phyloP scores from a whole-genome alignment of 2,329 filamentous ascomycete species.

The Arthrobotrys sphaeroides region DNA sequence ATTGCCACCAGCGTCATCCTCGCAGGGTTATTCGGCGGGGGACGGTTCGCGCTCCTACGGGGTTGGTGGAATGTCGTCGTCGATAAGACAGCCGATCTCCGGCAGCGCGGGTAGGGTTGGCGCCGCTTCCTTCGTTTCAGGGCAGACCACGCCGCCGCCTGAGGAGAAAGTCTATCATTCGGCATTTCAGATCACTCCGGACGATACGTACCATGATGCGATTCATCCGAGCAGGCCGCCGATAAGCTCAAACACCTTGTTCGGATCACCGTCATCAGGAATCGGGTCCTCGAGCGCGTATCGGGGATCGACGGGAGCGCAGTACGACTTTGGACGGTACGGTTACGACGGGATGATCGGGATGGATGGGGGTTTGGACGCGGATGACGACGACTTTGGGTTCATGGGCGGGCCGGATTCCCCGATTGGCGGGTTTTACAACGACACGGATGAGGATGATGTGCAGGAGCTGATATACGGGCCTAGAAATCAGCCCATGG shows the following conservation, averaged over 20 bases:
- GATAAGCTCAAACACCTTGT: conserved; percentile 20
- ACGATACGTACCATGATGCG: conserved; percentile 30
- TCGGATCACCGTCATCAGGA: conserved; percentile 22
- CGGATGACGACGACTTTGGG: conserved; percentile 39
- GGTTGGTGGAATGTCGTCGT: conserved; percentile 43
- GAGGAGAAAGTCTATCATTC: conserved; percentile 36
- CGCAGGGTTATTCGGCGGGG: conserved; percentile 46
- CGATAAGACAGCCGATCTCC: conserved; percentile 33
- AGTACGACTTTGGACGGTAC: conserved; percentile 42
- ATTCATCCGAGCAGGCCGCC: conserved; percentile 36
- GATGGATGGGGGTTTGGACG: conserved; percentile 40
- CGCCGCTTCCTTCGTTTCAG: conserved; percentile 8
- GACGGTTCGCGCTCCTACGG: conserved; percentile 38
- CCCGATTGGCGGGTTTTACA: conserved; percentile 10
- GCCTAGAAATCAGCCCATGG: conserved; percentile 22
- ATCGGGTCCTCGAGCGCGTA: background rate
- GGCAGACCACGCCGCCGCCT: conserved; percentile 42
- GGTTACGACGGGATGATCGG: conserved; percentile 16
- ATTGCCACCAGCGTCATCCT: conserved; percentile 47
- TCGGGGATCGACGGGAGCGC: conserved; percentile 8
- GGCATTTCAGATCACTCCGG: conserved; percentile 43
- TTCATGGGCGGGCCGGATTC: conserved; percentile 15
- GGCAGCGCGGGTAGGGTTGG: conserved; percentile 11
- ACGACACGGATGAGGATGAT: conserved; percentile 47
- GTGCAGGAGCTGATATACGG: conserved; percentile 17